These are phyloP conservation scores for Clonostachys rhizophaga DNA, from an alignment of 2,329 filamentous ascomycete species.

Conservation along the genomic window DNA sequence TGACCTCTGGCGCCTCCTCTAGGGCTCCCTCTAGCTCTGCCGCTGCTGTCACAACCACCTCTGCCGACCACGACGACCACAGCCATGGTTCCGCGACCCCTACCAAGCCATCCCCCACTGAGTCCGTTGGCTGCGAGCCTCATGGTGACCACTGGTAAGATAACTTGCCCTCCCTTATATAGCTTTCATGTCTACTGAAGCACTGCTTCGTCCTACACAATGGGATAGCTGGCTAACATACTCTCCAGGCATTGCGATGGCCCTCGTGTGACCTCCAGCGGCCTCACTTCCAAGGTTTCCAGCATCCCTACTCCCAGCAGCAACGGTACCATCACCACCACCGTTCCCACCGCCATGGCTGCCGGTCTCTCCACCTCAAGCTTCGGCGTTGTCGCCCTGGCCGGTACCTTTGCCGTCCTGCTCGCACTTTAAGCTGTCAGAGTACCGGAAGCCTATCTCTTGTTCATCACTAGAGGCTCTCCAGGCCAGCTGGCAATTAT, in stretches of 20 bases:
- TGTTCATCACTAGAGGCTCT: too few relatives aligned
- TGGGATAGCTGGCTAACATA: background rate
- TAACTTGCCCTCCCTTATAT: background rate
- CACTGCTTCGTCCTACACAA: background rate
- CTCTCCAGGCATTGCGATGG: constrained; percentile 9
- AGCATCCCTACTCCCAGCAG: background rate
- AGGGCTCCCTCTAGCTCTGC: background rate
- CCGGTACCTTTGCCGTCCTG: background rate
- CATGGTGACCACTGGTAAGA: constrained; percentile 30
- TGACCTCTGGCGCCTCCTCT: background rate
- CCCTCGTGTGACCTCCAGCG: constrained; percentile 1
- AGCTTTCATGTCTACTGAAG: background rate
- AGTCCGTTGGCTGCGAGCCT: constrained; percentile 23
- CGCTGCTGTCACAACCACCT: background rate
- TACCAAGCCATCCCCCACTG: constrained; percentile 17
- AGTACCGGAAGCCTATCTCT: too few relatives aligned
- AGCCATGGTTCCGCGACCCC: constrained; percentile 3
- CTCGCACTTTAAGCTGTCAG: background rate
- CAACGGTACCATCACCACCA: background rate
- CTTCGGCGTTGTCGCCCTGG: background rate
- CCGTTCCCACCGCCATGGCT: background rate
- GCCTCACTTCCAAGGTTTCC: background rate
- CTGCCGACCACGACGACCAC: background rate
- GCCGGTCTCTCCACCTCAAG: background rate
- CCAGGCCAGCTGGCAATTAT: too few relatives aligned